Percentiles rank a stretch among this genome's conserved stretches.
phyloP scores from a whole-genome alignment of 345 rosid species.

The Heritiera fomes region DNA sequence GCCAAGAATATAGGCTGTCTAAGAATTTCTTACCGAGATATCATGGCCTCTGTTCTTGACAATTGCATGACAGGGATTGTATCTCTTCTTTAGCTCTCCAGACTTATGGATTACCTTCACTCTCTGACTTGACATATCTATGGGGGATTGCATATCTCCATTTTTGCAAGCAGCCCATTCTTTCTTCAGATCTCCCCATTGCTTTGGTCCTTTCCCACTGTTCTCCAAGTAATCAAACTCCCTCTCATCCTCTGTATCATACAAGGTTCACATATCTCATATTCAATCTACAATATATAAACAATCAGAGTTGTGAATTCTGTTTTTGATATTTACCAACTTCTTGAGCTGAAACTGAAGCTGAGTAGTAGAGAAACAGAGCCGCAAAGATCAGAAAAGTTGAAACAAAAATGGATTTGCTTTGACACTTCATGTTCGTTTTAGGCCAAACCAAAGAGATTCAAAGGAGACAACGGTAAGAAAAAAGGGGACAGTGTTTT shows the following conservation, averaged over 20 bases:
- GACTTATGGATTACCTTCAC: slow-evolving; percentile 27
- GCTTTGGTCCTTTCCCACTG: slow-evolving; percentile 48
- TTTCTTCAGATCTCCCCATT: slow-evolving; percentile 50
- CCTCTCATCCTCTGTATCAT: slow-evolving; percentile 52
- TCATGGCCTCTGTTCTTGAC: slow-evolving; percentile 62
- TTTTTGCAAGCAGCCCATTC: slow-evolving; percentile 43
- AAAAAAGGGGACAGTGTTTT: background rate
- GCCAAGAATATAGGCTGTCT: background rate
- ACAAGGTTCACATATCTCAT: background rate
- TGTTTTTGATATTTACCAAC: slow-evolving; percentile 33
- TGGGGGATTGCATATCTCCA: slow-evolving; percentile 45
- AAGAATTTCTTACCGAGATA: slow-evolving; percentile 40
- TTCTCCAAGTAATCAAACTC: slow-evolving; percentile 51
- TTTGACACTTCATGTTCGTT: slow-evolving; percentile 23
- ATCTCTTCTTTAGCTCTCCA: slow-evolving; percentile 25
- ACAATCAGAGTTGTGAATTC: background rate
- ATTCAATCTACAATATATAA: background rate
- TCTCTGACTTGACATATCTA: slow-evolving; percentile 32
- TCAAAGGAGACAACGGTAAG: background rate
- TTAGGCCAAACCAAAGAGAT: background rate
- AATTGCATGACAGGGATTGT: slow-evolving; percentile 39
- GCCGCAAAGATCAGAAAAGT: slow-evolving; percentile 8
- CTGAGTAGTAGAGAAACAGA: slow-evolving; percentile 15
- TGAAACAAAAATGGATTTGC: slow-evolving; percentile 5
- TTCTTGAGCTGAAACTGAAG: slow-evolving; percentile 37